A percentile compares a stretch with the other conserved stretches of the same genome.
These are phyloP conservation scores for Camelina hispida DNA, from an alignment of 345 rosid genomes.

Conservation along the genomic window DNA sequence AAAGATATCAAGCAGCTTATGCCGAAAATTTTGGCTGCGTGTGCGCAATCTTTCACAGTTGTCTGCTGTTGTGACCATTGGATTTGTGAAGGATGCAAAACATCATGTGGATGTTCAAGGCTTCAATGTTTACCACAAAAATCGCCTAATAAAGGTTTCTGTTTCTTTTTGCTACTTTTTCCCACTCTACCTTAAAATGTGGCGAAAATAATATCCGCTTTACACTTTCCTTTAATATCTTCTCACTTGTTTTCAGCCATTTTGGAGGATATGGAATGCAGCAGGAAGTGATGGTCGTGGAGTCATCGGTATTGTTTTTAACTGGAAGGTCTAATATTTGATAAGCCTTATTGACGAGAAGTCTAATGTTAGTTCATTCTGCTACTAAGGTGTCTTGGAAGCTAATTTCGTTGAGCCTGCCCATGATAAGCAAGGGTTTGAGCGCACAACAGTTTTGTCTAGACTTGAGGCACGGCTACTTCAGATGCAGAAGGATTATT, in stretches of 20 bases:
- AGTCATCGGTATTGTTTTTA: conserved; percentile 64
- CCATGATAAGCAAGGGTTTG: conserved; percentile 97
- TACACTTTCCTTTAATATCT: neutral
- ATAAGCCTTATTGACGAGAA: neutral
- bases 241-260: conserved; percentile 62
- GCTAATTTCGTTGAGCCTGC: conserved; percentile 98
- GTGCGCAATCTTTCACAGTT: conserved; percentile 52
- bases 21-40: conserved; percentile 24
- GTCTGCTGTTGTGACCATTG: conserved; percentile 80
- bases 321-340: conserved; percentile 21
- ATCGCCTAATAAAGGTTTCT: conserved; percentile 84
- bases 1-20: conserved; percentile 1
- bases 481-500: conserved; percentile 86
- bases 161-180: conserved; percentile 11
- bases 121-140: conserved; percentile 92
- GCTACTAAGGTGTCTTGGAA: conserved; percentile 76
- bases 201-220: neutral
- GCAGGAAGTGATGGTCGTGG: conserved; percentile 98
- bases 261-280: conserved; percentile 98
- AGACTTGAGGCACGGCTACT: conserved; percentile 78
- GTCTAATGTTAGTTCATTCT: conserved; percentile 42
- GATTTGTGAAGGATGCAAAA: conserved; percentile 96
- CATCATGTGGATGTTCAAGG: conserved; percentile 92
- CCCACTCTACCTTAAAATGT: neutral
- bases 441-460: conserved; percentile 85